phyloP scores from a whole-genome alignment of 2,329 filamentous ascomycete species.

The Diplodia sapinea region DNA sequence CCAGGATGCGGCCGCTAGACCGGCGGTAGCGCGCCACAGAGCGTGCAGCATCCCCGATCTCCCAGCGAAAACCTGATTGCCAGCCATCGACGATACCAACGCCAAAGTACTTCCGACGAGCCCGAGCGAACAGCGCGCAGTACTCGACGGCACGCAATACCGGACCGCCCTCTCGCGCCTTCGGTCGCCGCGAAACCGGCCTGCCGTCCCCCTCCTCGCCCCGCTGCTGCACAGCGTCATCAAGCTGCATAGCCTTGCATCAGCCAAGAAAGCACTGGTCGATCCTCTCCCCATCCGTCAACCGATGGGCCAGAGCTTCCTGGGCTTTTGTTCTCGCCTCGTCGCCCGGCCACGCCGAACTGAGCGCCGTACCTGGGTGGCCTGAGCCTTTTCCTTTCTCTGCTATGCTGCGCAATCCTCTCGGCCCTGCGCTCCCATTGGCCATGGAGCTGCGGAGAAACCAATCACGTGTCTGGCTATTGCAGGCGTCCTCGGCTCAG shows the following conservation, averaged over 20 bases:
- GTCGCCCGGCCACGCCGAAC: not conserved
- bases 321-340: not conserved
- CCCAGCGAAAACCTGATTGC: conserved; percentile 10
- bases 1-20: conserved; percentile 20
- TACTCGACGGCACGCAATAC: not conserved
- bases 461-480: not conserved
- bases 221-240: conserved; percentile 5
- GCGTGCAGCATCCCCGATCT: conserved; percentile 1
- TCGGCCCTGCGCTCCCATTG: not conserved
- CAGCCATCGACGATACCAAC: conserved; percentile 1
- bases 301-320: not conserved
- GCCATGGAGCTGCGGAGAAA: not conserved
- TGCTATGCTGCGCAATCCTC: not conserved
- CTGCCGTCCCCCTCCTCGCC: not conserved
- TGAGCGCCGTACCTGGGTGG: conserved; percentile 11
- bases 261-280: conserved; percentile 1
- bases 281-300: conserved; percentile 17
- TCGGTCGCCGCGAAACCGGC: not conserved
- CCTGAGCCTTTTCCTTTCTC: not conserved
- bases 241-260: conserved; percentile 14
- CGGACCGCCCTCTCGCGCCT: not conserved
- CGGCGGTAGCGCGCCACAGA: conserved; percentile 10
- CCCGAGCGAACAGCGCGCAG: conserved; percentile 1
- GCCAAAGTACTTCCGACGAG: not conserved
- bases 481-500: not conserved